Evolutionary conservation across 257 asterid species (phyloP).

Genomic region (Plantago elongata): DNA sequence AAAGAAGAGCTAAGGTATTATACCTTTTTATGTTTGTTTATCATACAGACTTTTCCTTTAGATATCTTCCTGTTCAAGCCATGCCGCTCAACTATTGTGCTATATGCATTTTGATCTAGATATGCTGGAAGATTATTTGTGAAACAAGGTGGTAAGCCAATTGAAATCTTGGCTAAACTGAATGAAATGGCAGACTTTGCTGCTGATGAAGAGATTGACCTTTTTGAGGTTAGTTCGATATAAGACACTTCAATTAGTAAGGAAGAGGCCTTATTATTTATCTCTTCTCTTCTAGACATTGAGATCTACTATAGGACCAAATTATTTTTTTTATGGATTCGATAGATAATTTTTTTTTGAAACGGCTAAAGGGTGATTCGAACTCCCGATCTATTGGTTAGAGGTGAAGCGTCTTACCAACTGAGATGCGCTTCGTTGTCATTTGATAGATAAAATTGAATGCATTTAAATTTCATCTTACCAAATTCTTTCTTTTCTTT

Average conservation of each 20-base stretch:
- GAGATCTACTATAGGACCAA: not conserved
- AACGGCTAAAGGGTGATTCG: too few relatives aligned
- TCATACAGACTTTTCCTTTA: not conserved
- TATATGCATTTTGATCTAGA: slow-evolving; percentile 20
- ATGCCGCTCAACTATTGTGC: slow-evolving; percentile 2
- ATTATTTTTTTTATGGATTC: not conserved
- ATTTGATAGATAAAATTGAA: not conserved
- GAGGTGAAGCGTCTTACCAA: too few relatives aligned
- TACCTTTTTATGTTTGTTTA: slow-evolving; percentile 10
- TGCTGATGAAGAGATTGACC: slow-evolving; percentile 25
- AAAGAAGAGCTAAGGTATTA: slow-evolving; percentile 27
- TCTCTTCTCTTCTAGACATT: too few relatives aligned
- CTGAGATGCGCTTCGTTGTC: too few relatives aligned
- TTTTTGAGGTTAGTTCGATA: slow-evolving; percentile 20
- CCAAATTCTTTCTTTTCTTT: not conserved
- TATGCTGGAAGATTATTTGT: slow-evolving; percentile 24
- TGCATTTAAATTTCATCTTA: slow-evolving; percentile 2
- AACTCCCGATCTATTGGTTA: too few relatives aligned
- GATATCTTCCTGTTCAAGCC: slow-evolving; percentile 1
- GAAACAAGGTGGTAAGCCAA: slow-evolving; percentile 21
- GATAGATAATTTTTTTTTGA: too few relatives aligned
- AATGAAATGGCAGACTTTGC: slow-evolving; percentile 22
- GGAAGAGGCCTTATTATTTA: too few relatives aligned
- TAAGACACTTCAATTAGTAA: not conserved
- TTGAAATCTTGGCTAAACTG: slow-evolving; percentile 18